Base-by-base conservation (phyloP, 768 basidiomycete species). In the Boletales sp. region DNA sequence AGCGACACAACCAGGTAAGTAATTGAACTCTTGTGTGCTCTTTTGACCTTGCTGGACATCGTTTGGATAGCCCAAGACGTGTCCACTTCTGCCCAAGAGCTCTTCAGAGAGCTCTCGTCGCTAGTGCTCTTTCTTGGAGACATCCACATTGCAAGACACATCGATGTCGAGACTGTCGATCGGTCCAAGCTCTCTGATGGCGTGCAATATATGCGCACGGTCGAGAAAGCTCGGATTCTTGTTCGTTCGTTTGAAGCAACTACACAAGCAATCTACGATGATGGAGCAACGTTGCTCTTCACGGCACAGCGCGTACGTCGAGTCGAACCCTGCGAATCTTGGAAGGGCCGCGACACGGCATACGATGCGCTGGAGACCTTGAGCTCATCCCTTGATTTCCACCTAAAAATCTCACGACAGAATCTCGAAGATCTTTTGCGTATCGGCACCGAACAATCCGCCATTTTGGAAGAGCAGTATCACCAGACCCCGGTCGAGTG, bases 231-330 rank as follows among this genome's bases (percentile, higher is more conserved):
- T 5, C 73, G 74, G 8, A 56, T 66, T 14, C 67, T 80, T 15
- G 66, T 82, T 8, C 73, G 78, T 19, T 70, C 71, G 7, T 61
- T 81, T 40, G 82, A 82, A 58, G 68, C 69, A 1, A 57, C 70
- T 12, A 68, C 75, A 11, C 81, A 83, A 49, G 72, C 76, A 3
- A 62, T 83, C 1, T 80, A 74, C 54, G 79, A 82, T 49, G 72
- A 77, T 44, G 71, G 75, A 2, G 64, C 72, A 0, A 57, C 64
- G 0, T 57, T 82, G 10, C 66, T 83, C 15, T 57, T 70, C 13
- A 59, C 66, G 3, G 57, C 73, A 14, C 80, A 80, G 46, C 57
- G 56, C 13, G 53, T 67, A 10, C 67, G 60, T 17, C 57, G 58
- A 36, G 41, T 63, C 31, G 64, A 65, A 19, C 56, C 52, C 50